Evolutionary conservation across 306 rosid genomes (phyloP).

Genomic region (Dalbergia cochinchinensis): DNA sequence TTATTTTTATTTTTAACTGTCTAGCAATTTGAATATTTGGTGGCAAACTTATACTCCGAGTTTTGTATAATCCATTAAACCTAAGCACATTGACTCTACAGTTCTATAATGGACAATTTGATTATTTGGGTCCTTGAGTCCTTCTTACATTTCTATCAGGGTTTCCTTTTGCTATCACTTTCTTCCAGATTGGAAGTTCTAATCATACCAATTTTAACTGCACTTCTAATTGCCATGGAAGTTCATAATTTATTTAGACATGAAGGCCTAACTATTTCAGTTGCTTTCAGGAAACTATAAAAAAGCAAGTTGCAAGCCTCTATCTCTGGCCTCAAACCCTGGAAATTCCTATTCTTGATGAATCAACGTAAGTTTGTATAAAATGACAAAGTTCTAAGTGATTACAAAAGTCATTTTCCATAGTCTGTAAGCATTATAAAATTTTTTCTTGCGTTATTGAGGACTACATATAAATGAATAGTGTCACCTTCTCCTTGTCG

Average conservation of each 20-base stretch:
- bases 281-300: constrained; percentile 71
- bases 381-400: constrained; percentile 13
- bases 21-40: constrained; percentile 20
- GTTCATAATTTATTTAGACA: constrained; percentile 35
- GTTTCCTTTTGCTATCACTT: constrained; percentile 20
- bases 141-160: neutral
- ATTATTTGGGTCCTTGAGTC: constrained; percentile 22
- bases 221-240: neutral
- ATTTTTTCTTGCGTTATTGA: neutral
- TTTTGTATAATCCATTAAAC: neutral
- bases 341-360: constrained; percentile 79
- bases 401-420: neutral
- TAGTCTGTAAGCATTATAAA: neutral
- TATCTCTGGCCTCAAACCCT: constrained; percentile 91
- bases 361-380: constrained; percentile 68
- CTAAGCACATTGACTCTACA: constrained; percentile 21
- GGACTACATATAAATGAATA: neutral
- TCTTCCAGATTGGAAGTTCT: neutral
- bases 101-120: constrained; percentile 28
- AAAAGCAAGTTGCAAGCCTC: constrained; percentile 76
- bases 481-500: neutral
- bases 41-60: constrained; percentile 1
- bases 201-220: neutral
- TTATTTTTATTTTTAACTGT: neutral
- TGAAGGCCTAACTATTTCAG: constrained; percentile 39